These are phyloP conservation scores for Phaeotremella skinneri DNA, from an alignment of 768 basidiomycete species.

Conservation along the genomic window DNA sequence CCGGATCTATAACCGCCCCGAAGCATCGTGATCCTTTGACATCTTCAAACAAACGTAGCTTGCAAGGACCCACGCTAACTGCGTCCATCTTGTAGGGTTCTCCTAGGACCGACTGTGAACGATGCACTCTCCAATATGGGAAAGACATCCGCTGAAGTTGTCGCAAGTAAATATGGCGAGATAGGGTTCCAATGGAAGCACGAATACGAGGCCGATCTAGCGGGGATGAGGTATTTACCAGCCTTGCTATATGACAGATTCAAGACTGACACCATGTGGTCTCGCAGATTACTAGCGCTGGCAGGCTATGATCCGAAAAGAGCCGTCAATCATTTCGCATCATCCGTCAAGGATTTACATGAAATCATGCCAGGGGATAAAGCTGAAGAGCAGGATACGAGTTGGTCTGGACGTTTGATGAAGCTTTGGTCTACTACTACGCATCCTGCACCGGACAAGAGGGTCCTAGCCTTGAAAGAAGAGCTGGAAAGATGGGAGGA, in stretches of 20 bases:
- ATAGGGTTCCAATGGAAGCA: slow-evolving; percentile 74
- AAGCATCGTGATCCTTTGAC: not conserved
- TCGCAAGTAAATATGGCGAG: slow-evolving; percentile 57
- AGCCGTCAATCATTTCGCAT: slow-evolving; percentile 80
- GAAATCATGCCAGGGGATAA: slow-evolving; percentile 36
- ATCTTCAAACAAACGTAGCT: slow-evolving; percentile 30
- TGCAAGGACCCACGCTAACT: slow-evolving; percentile 25
- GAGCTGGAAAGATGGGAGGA: slow-evolving; percentile 74
- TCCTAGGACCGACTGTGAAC: slow-evolving; percentile 87
- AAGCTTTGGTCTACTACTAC: slow-evolving; percentile 57
- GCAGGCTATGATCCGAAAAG: slow-evolving; percentile 84
- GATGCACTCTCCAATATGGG: slow-evolving; percentile 83
- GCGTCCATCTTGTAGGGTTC: slow-evolving; percentile 42
- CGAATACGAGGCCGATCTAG: slow-evolving; percentile 89
- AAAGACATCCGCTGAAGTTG: slow-evolving; percentile 62
- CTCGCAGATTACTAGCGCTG: slow-evolving; percentile 77
- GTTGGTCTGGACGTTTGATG: slow-evolving; percentile 40
- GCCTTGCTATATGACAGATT: slow-evolving; percentile 3
- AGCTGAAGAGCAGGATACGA: slow-evolving; percentile 45
- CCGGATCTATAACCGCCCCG: too few species aligned
- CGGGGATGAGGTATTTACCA: slow-evolving; percentile 67
- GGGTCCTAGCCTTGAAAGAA: slow-evolving; percentile 61
- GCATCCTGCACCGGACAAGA: slow-evolving; percentile 69
- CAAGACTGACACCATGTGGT: slow-evolving; percentile 1
- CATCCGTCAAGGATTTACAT: slow-evolving; percentile 43